Evolutionary conservation across 176 grass and related monocot genomes (phyloP).

Genomic region (Bromus sterilis): DNA sequence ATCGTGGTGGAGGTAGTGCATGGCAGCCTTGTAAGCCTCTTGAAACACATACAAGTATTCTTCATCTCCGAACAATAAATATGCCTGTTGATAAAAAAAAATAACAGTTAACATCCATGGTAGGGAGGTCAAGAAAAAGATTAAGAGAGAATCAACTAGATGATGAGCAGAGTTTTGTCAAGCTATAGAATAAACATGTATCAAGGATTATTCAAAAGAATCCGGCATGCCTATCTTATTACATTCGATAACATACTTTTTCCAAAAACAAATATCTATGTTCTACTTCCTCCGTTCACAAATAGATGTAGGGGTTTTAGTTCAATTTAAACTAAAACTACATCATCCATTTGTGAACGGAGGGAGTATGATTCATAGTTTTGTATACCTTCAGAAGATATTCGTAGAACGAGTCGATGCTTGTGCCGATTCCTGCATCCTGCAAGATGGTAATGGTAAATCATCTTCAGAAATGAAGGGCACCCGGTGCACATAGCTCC

Average conservation of each 20-base stretch:
- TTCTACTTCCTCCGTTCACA: too few relatives aligned
- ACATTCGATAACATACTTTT: background rate
- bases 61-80: conserved; percentile 97
- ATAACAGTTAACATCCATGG: conserved; percentile 15
- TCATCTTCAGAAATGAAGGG: background rate
- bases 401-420: conserved; percentile 98
- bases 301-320: too few relatives aligned
- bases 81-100: conserved; percentile 52
- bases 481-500: too few relatives aligned
- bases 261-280: background rate
- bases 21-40: conserved; percentile 92
- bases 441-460: background rate
- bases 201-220: background rate
- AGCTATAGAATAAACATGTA: background rate
- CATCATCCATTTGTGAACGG: too few relatives aligned
- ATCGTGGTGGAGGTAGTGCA: conserved; percentile 88
- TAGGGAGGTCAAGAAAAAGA: conserved; percentile 5
- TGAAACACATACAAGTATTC: conserved; percentile 91
- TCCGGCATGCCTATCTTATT: background rate
- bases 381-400: conserved; percentile 83
- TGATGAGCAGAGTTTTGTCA: conserved; percentile 3
- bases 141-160: background rate
- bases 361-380: background rate
- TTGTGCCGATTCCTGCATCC: conserved; percentile 86
- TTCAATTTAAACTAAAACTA: too few relatives aligned